A percentile compares a stretch with the other conserved stretches of the same genome.
Conservation (phyloP, 306 rosid species). For the Ormosia emarginata region DNA sequence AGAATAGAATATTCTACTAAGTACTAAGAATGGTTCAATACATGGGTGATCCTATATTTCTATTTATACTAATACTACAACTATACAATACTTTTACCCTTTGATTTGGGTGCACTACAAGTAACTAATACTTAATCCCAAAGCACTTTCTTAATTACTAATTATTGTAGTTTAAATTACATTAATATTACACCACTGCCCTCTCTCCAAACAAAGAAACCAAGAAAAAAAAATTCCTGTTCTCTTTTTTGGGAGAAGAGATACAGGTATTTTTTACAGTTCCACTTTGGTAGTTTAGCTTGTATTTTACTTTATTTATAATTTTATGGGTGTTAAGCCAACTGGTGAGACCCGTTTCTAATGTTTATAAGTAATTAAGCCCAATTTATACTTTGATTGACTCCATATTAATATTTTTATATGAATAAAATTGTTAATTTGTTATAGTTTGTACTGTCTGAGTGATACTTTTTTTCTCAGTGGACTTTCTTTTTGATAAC, state of each 20-base stretch:
- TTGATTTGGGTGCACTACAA: background rate
- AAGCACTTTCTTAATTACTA: background rate
- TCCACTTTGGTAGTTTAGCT: background rate
- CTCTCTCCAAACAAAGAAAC: background rate
- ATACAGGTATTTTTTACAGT: background rate
- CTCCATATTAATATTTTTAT: background rate
- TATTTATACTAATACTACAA: background rate
- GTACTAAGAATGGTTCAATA: background rate
- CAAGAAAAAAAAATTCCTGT: background rate
- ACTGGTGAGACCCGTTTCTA: background rate
- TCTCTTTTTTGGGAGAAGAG: background rate
- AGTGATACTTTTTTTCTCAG: background rate
- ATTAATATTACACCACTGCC: background rate
- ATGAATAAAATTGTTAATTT: background rate
- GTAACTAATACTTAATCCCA: background rate
- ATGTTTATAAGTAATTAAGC: background rate
- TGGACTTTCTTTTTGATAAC: slow-evolving; percentile 16
- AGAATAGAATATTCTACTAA: background rate
- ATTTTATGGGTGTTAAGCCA: background rate
- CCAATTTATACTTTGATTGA: background rate
- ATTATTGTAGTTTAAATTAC: background rate
- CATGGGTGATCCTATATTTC: background rate
- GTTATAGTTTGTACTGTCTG: slow-evolving; percentile 6
- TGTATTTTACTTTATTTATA: background rate
- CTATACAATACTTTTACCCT: background rate